Evolutionary conservation across 495 filamentous ascomycete species (phyloP), one percentile per base, ranked within the genome.

Genomic region (Podospora pseudopauciseta): DNA sequence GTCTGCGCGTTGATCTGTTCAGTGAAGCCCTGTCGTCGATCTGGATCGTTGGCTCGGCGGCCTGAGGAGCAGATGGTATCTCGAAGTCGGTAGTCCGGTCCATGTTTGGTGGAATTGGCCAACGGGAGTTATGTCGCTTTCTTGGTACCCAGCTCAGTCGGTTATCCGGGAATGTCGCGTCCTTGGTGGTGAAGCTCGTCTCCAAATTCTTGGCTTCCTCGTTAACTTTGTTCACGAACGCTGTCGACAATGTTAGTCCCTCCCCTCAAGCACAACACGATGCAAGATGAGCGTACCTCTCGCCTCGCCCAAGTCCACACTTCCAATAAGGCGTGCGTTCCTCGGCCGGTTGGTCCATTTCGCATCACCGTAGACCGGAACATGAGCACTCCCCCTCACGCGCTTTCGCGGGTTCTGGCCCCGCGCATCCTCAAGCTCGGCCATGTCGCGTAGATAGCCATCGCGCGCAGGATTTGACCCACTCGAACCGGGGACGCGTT

Each of bases 81-180:
- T 72, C 63, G 32, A 74, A 71, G 30, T 73, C 69, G 39, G 72
- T 71, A 26, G 68, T 66, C 0, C 71, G 72, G 58, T 74, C 71
- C 56, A 72, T 32, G 13, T 69, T 68, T 9, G 73, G 72, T 59
- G 73, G 66, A 39, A 79, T 72, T 11, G 77, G 77, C 70, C 72
- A 76, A 20, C 77, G 74, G 27, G 72, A 70, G 61, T 74, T 77
- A 69, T 79, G 72, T n/a, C 77, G 70, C 65, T 79, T 79, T 44
- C 73, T 70, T 3, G 77, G 77, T 9, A 79, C 70, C 66, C 71
- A 74, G 13, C 58, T 68, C 27, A 74, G 34, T 6, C 13, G 16
- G 4, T 72, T 64, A 13, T 76, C 73, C 49, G 71, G 65, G 63
- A 72, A 74, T 53, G 72, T 72, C 5, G 67, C 34, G 28, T 56